A percentile compares a stretch with the other conserved stretches of the same genome.
phyloP scores from a whole-genome alignment of 1,139 yeast species.

The Kurtzmaniella natalensis region DNA sequence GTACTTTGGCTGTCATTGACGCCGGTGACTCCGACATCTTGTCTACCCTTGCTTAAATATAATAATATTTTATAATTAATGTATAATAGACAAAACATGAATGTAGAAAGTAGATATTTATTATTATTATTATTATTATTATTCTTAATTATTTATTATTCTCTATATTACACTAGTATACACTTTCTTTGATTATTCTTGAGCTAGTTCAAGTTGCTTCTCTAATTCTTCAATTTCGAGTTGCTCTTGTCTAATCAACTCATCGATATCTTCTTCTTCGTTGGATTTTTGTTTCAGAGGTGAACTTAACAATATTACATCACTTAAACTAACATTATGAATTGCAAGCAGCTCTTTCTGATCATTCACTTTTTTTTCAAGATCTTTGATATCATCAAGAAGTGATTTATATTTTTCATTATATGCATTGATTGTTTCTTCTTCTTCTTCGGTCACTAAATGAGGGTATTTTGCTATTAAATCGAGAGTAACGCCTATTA shows the following conservation, averaged over 20 bases:
- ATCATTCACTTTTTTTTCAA: conserved; percentile 24
- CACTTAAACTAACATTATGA: conserved; percentile 23
- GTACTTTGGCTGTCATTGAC: conserved; percentile 91
- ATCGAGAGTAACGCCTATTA: conserved; percentile 18
- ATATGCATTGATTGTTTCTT: conserved; percentile 16
- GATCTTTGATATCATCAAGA: conserved; percentile 21
- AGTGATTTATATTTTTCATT: conserved; percentile 20
- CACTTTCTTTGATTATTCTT: not conserved
- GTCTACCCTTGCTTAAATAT: conserved; percentile 34
- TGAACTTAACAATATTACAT: conserved; percentile 7
- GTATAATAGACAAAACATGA: conserved; percentile 2
- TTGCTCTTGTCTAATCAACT: conserved; percentile 30
- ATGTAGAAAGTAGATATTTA: conserved; percentile 3
- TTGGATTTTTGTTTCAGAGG: conserved; percentile 5
- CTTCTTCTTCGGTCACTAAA: conserved; percentile 21
- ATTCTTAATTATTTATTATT: not conserved
- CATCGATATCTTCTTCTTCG: conserved; percentile 25
- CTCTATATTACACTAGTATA: not conserved
- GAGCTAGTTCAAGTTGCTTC: conserved; percentile 5
- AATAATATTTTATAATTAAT: conserved; percentile 9
- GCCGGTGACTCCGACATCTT: conserved; percentile 99
- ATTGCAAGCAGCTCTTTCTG: conserved; percentile 25
- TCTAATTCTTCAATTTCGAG: conserved; percentile 30
- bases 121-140: not conserved
- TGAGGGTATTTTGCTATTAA: conserved; percentile 27